Evolutionary conservation across 2,329 filamentous ascomycete species (phyloP), one percentile per base, ranked within the genome.

Genomic region (Phyllosticta ampelicida): DNA sequence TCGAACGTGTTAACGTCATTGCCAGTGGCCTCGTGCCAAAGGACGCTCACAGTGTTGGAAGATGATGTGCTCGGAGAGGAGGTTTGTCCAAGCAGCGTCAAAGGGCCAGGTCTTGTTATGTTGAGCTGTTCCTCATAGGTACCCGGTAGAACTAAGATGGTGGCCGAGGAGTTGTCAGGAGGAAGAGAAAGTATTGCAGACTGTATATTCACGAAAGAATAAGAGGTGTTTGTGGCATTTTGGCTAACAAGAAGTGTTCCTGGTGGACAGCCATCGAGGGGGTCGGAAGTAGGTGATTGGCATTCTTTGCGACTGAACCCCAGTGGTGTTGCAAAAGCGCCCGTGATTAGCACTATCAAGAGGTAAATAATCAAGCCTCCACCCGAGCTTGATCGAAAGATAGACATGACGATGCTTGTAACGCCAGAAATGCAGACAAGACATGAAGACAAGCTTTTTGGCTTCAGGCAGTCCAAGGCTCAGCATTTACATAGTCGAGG

Each of bases 81-180:
- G 1, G 78, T 82, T 61, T 81, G 75, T n/a, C 83, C 84, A 0
- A 86, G 75, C 6, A 86, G 74, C 26, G 81, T 84, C 6, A 86
- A 71, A 0, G 84, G 82, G 0, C 80, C 83, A 1, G 73, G 68
- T 0, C 84, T 81, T 3, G 84, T 86, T 60, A 86, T 75, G 62
- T 87, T 87, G 61, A 87, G 70, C 68, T 85, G 82, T 65, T 86
- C 84, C 1, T 73, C 79, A 64, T 86, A 86, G 60, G 75, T 77
- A 0, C 84, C 84, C 0, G 82, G 75, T 0, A 79, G 77, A 51
- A 86, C 78, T 11, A 86, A 75, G 62, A 87, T 85, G 18, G 77
- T 76, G 59, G 79, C 73, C 0, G 77, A 66, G 5, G 70, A 70
- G 16, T 72, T 74, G 63, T 79, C 70, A 53, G 75, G 67, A 0